Base-by-base conservation (phyloP, 2,329 filamentous ascomycete genomes). In the Exophiala dermatitidis region DNA sequence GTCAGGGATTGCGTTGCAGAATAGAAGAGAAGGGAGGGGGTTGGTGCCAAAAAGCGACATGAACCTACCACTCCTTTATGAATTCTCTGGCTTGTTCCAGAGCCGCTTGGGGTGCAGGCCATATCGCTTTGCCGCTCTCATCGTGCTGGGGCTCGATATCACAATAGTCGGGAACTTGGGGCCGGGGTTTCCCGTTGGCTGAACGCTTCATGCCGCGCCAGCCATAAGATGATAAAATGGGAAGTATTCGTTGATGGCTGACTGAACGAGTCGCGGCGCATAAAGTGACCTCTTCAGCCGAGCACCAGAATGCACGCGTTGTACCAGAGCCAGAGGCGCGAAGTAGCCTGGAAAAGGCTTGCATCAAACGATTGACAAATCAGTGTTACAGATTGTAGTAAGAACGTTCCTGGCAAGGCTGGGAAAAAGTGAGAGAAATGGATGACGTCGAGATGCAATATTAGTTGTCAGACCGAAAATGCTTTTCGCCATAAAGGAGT, bases 81-180 rank as follows among this genome's bases (percentile, higher is more conserved):
- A 84, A 80, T 1, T 67, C 61, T 47, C 79, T 72, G 2, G 82
- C 83, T 5, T 67, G 66, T 6, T 77, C 68, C 34, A 86, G 79
- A 50, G 83, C 77, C 7, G 67, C 66, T 47, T 65, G 67, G 1
- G 81, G 77, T 1, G 83, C 83, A 2, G 83, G 83, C 83, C 83
- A 86, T 45, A 83, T 71, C 1, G 74, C 68, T 6, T 71, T 69
- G 1, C 79, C 80, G 12, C 68, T 60, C 0, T 69, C 68, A 55
- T 76, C 73, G 49, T 64, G 66, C 32, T 37, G 46, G 30, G 59
- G 54, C 38, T 62, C 53, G 45, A 59, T 61, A 56, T 66, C 64
- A 45, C 64, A 66, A 42, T 67, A 67, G 33, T 66, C 64, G 43
- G 62, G 57, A 28, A 63, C 52, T 48, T 63, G 52, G 6, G 54